Evolutionary conservation across 2,329 filamentous ascomycete species (phyloP).

Genomic region (Diaporthe eres): DNA sequence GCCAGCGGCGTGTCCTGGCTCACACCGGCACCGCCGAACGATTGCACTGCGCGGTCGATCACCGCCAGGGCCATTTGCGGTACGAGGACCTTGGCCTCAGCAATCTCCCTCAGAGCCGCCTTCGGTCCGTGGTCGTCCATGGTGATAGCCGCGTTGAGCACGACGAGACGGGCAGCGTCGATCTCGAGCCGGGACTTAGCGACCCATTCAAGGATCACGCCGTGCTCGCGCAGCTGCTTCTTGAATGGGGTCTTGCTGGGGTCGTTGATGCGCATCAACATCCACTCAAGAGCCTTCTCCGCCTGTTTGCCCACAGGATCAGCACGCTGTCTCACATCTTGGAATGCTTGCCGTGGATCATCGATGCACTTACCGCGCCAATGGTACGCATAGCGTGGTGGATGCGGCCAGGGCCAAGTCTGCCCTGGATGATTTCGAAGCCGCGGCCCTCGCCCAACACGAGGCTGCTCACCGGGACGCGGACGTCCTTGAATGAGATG

Average conservation of each 20-base stretch:
- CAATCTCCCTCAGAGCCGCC: constrained; percentile 91
- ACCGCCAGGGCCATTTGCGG: constrained; percentile 86
- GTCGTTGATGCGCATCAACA: constrained; percentile 95
- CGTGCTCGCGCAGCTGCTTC: constrained; percentile 88
- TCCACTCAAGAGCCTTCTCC: constrained; percentile 93
- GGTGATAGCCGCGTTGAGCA: constrained; percentile 94
- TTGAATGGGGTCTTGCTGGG: constrained; percentile 91
- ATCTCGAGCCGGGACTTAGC: constrained; percentile 94
- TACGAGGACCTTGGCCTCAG: constrained; percentile 93
- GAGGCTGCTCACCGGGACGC: constrained; percentile 86
- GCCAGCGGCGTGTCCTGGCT: constrained; percentile 95
- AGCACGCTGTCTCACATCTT: constrained; percentile 16
- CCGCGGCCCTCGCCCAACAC: constrained; percentile 94
- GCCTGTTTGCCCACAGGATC: constrained; percentile 62
- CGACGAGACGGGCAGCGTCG: constrained; percentile 88
- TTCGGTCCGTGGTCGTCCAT: constrained; percentile 94
- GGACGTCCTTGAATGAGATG: constrained; percentile 89
- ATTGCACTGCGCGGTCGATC: constrained; percentile 94
- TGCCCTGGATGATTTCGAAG: constrained; percentile 98
- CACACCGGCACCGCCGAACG: constrained; percentile 91
- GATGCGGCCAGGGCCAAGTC: constrained; percentile 94
- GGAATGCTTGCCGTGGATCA: background rate
- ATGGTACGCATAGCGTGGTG: constrained; percentile 98
- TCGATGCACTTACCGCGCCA: constrained; percentile 73
- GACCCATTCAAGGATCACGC: constrained; percentile 95